Percentiles rank a stretch among this genome's conserved stretches.
These are phyloP conservation scores for Beauveria sp. DNA, from an alignment of 2,329 filamentous ascomycete genomes.

Conservation along the genomic window DNA sequence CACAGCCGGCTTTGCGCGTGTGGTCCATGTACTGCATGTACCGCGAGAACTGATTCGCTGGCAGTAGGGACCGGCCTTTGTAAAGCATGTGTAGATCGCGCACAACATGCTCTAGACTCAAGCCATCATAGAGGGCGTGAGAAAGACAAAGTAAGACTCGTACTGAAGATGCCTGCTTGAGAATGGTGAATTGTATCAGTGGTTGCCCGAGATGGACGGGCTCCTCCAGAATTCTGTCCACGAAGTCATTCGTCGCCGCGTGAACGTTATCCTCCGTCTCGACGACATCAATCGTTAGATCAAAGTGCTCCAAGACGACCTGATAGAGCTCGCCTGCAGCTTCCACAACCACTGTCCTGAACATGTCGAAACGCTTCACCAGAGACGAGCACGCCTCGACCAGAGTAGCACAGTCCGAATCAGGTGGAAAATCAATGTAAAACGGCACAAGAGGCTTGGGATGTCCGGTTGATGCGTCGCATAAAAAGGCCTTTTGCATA, in stretches of 20 bases:
- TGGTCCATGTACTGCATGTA: neutral
- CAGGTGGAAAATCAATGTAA: neutral
- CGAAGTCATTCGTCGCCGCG: neutral
- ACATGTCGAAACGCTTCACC: constrained; percentile 12
- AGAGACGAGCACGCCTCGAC: neutral
- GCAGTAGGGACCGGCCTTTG: neutral
- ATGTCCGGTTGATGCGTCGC: neutral
- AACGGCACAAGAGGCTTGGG: neutral
- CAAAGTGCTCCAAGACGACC: neutral
- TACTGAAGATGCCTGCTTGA: neutral
- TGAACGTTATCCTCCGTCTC: neutral
- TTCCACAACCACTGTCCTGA: constrained; percentile 12
- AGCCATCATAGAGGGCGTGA: neutral
- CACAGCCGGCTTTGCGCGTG: neutral
- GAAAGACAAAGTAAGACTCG: neutral
- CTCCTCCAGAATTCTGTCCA: neutral
- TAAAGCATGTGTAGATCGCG: neutral
- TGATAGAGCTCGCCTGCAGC: constrained; percentile 9
- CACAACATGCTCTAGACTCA: neutral
- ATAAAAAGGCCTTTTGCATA: neutral
- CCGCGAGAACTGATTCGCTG: neutral
- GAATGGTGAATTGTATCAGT: neutral
- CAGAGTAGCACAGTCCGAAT: neutral
- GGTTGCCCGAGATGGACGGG: neutral
- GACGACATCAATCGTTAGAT: neutral